phyloP scores from a whole-genome alignment of 176 grass and related monocot genomes.

The Ensete glaucum region DNA sequence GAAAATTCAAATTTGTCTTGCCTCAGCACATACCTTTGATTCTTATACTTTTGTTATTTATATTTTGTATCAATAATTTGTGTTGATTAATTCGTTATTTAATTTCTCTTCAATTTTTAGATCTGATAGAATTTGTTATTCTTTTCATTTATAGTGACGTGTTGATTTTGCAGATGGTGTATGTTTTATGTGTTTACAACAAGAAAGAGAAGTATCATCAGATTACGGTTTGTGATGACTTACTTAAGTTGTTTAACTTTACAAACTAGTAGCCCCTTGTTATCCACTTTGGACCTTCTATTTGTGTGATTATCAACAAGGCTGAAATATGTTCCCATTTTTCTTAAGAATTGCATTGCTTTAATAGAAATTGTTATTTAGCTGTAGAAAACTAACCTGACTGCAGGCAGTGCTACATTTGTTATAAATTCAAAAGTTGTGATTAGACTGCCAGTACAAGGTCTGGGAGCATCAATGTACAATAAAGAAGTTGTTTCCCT shows the following conservation, averaged over 20 bases:
- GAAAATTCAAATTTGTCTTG: background rate
- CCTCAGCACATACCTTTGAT: background rate
- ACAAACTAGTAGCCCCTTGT: background rate
- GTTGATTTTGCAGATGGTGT: constrained; percentile 58
- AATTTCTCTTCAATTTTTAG: background rate
- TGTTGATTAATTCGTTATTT: background rate
- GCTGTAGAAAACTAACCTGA: no score
- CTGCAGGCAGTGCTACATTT: no score
- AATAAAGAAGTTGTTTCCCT: no score
- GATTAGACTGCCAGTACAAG: no score
- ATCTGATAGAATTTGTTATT: background rate
- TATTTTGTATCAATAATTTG: background rate
- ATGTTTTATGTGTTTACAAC: constrained; percentile 88
- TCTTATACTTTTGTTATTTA: no score
- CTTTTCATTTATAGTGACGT: background rate
- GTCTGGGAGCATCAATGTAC: no score
- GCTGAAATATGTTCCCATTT: no score
- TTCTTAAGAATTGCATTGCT: no score
- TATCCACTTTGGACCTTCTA: background rate
- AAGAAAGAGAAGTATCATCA: constrained; percentile 90
- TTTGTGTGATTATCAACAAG: background rate
- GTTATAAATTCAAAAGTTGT: no score
- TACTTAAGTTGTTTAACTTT: background rate
- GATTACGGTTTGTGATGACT: constrained; percentile 37
- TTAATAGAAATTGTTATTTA: no score